A percentile compares a stretch with the other conserved stretches of the same genome.
Conservation (phyloP, 306 rosid genomes). For the Carpinus fangiana region DNA sequence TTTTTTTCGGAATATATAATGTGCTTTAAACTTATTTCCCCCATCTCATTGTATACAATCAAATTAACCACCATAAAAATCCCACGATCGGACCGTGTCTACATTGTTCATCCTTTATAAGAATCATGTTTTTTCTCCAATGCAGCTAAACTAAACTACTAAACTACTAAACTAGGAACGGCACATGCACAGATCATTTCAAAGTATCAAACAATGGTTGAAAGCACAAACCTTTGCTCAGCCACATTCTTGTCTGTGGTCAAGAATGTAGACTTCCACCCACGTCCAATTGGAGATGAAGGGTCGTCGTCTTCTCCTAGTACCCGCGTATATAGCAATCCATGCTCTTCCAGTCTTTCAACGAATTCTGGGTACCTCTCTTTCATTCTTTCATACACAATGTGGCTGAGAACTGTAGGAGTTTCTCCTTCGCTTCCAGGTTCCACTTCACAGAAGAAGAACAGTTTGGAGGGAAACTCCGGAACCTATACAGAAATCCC, state of each 20-base stretch:
- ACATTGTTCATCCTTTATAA: too few species aligned
- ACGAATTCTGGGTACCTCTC: slow-evolving; percentile 74
- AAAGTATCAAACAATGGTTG: neutral
- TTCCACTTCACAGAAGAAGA: slow-evolving; percentile 86
- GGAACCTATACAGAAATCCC: slow-evolving; percentile 55
- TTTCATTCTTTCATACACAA: slow-evolving; percentile 72
- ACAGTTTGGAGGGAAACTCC: slow-evolving; percentile 72
- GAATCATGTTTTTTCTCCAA: too few species aligned
- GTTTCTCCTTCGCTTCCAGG: slow-evolving; percentile 86
- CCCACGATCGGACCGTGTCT: too few species aligned
- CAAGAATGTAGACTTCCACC: slow-evolving; percentile 93
- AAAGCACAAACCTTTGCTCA: slow-evolving; percentile 58
- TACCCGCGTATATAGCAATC: slow-evolving; percentile 68
- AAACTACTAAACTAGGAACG: too few species aligned
- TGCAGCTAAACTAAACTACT: too few species aligned
- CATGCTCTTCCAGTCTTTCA: slow-evolving; percentile 59
- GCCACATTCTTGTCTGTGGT: slow-evolving; percentile 72
- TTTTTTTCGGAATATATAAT: neutral
- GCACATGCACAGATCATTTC: neutral
- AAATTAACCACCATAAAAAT: neutral
- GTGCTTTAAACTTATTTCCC: neutral
- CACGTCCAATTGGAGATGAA: slow-evolving; percentile 85
- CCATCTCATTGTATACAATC: neutral
- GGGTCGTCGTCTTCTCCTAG: slow-evolving; percentile 78
- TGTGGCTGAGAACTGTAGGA: slow-evolving; percentile 80